Evolutionary conservation across 139 green algal species (phyloP), one percentile per base, ranked within the genome.

Genomic region (Picocystis salinarum): DNA sequence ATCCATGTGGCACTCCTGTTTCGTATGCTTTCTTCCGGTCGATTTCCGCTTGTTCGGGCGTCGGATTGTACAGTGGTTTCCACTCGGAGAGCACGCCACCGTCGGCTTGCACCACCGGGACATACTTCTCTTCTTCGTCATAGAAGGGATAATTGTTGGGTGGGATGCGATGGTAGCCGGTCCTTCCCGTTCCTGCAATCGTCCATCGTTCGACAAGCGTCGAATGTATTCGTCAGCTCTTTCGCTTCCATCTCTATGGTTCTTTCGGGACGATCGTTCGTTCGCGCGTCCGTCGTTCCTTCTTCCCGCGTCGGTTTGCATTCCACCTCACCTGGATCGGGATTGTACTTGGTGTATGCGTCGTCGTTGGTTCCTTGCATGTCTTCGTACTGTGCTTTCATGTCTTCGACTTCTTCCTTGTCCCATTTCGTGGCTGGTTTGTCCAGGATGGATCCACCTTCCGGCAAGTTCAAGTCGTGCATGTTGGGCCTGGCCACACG

Each of bases 101-200:
- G 45, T 91, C 82, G 4, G 60, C 47, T 41, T 90, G 79, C 45
- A 85, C 60, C 17, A 81, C 47, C 0, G 82, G 71, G 4, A 52
- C 52, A 55, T 91, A 93, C 29, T 77, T 77, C 34, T 91, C 80
- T 10, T 79, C 48, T 11, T 76, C 64, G 5, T 33, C 59, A 53
- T 90, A 93, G 55, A 88, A 91, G 0, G 76, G 74, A 59, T 91
- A 93, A 62, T 80, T 85, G 67, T 93, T 93, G 23, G 82, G 82
- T 0, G 76, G 56, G 3, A 93, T 70, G 2, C 53, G 30, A 2
- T 67, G 47, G 52, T 75, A 77, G 15, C 80, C 82, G 0, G 76
- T 89, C 24, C 64, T 54, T 0, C 82, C 82, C 5, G 67, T 82
- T 22, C 36, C 36, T 44, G 36, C 26, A 20, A 11, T 7, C 9